Conservation (phyloP, 2,329 filamentous ascomycete species). For the Daldinia sp. region DNA sequence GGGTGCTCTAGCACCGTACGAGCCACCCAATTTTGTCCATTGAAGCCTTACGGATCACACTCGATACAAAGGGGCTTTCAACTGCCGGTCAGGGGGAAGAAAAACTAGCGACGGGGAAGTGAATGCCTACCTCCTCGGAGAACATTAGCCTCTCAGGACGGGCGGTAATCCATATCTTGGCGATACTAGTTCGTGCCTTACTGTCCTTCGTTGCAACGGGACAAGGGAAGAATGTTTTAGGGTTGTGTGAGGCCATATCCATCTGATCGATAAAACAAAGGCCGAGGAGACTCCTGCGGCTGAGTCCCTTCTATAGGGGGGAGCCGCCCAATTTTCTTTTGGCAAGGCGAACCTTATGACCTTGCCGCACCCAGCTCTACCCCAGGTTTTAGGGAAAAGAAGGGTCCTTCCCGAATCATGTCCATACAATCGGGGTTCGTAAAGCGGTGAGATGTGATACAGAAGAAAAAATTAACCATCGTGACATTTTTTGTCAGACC, state of each 20-base stretch:
- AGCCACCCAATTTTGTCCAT: background rate
- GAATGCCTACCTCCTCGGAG: background rate
- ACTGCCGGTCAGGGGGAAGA: slow-evolving; percentile 4
- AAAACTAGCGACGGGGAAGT: background rate
- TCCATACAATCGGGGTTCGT: slow-evolving; percentile 20
- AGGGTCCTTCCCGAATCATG: slow-evolving; percentile 5
- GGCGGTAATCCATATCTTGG: background rate
- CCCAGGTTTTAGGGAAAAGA: slow-evolving; percentile 11
- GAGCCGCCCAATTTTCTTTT: background rate
- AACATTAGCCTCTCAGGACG: background rate
- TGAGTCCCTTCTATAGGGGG: background rate
- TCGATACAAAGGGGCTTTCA: background rate
- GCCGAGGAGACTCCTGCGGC: background rate
- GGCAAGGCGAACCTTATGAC: slow-evolving; percentile 3
- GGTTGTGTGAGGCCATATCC: background rate
- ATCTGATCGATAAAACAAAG: slow-evolving; percentile 5
- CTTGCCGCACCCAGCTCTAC: slow-evolving; percentile 1
- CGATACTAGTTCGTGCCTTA: background rate
- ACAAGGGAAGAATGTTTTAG: background rate
- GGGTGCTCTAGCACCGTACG: background rate
- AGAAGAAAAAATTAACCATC: slow-evolving; percentile 25
- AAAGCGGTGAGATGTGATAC: slow-evolving; percentile 37
- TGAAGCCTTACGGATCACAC: background rate
- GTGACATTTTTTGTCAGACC: slow-evolving; percentile 30
- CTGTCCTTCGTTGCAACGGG: background rate